Evolutionary conservation across 2,329 filamentous ascomycete genomes (phyloP), one percentile per base, ranked within the genome.

Genomic region (Tolypocladium capitatum): DNA sequence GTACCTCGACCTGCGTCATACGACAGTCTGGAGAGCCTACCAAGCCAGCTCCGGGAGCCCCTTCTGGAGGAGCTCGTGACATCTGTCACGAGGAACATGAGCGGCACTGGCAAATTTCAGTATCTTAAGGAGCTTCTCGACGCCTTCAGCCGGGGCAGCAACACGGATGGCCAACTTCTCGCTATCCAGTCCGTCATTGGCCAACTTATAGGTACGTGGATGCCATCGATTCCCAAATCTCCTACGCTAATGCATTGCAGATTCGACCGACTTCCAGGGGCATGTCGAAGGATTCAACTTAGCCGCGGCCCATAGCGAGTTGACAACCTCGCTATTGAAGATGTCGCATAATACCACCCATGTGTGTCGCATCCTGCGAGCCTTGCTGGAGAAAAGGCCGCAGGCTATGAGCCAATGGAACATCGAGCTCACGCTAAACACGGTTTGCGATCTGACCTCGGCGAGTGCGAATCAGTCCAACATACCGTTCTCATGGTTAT

Each of bases 391-490:
- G 51, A 70, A 68, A 53, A 70, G 70, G 40, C 65, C 71, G 0
- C 66, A 65, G 18, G 65, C 66, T 36, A 75, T 79, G 68, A 70
- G 68, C 6, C 77, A 81, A 55, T 78, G 75, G 70, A 79, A 78
- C 52, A 67, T 80, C 21, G 77, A 80, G 50, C 54, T 66, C 28
- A 76, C 74, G 4, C 60, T 80, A 35, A 68, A 66, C 54, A 68
- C 65, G 5, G 66, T 77, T 58, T 51, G 62, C 56, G 45, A 62
- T 63, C 43, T 71, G 55, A 58, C 51, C 42, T 52, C 57, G 53
- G 60, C 18, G 27, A 51, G 20, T 52, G 58, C 28, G 43, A 48
- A 34, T 36, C 55, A 57, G 16, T 62, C 64, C 1, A 58, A 65
- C 7, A 61, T 65, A 6, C 60, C 68, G 0, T 80, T 70, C 56